phyloP scores from a whole-genome alignment of 441 rosid species.

The Adansonia gregorii region DNA sequence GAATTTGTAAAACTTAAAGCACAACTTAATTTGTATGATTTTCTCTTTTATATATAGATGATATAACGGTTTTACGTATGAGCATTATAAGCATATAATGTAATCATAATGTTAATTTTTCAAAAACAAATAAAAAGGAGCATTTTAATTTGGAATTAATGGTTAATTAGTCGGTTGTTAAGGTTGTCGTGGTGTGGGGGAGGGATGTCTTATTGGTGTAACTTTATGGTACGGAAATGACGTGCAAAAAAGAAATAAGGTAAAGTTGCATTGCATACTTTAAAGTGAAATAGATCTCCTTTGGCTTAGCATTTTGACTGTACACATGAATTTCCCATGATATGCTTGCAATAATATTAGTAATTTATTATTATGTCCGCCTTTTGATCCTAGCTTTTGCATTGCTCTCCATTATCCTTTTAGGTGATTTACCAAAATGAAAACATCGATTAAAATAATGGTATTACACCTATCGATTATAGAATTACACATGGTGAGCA shows the following conservation, averaged over 20 bases:
- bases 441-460: not conserved
- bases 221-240: not conserved
- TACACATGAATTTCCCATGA: not conserved
- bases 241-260: not conserved
- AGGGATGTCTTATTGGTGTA: not conserved
- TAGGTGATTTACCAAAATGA: slow-evolving; percentile 20
- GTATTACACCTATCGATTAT: not conserved
- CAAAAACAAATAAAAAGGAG: not conserved
- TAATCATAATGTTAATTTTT: not conserved
- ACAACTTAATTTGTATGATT: no score
- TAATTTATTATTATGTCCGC: not conserved
- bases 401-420: not conserved
- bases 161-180: not conserved
- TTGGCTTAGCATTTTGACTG: not conserved
- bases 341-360: not conserved
- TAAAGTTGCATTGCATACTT: not conserved
- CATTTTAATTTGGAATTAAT: not conserved
- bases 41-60: no score
- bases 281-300: not conserved
- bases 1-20: no score
- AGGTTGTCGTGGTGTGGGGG: not conserved
- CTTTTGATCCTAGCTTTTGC: not conserved
- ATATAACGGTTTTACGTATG: no score
- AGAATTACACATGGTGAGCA: not conserved
- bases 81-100: no score